Percentiles rank a stretch among this genome's conserved stretches.
phyloP scores from a whole-genome alignment of 169 alveolate genomes.

The Eimeria maxima region DNA sequence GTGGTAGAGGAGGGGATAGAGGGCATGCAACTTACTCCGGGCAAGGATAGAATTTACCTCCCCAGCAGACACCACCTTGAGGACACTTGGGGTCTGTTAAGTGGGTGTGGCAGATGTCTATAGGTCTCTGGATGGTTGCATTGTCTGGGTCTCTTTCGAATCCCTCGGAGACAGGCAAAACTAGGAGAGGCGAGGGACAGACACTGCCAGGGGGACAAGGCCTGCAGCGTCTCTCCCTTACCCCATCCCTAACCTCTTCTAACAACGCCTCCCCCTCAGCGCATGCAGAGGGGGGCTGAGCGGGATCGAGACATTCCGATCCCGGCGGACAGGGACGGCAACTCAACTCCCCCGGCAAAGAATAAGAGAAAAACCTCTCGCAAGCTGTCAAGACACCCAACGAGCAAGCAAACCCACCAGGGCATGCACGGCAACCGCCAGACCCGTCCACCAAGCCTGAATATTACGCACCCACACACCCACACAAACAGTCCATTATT shows the following conservation, averaged over 20 bases:
- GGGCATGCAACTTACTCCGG: background rate
- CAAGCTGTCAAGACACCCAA: background rate
- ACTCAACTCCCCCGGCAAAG: constrained; percentile 40
- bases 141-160: constrained; percentile 9
- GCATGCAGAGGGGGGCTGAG: constrained; percentile 19
- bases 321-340: constrained; percentile 65
- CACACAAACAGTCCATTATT: background rate
- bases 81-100: constrained; percentile 50
- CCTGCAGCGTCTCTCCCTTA: constrained; percentile 1
- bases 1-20: background rate
- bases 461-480: background rate
- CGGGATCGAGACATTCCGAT: constrained; percentile 22
- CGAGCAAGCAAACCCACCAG: constrained; percentile 8
- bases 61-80: constrained; percentile 62
- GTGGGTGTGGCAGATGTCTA: constrained; percentile 37
- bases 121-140: background rate
- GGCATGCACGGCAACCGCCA: background rate
- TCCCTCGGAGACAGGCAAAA: constrained; percentile 33
- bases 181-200: constrained; percentile 36
- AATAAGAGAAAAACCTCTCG: background rate
- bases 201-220: constrained; percentile 19
- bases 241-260: background rate
- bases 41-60: constrained; percentile 26
- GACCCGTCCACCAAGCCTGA: background rate
- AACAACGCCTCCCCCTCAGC: constrained; percentile 5